Evolutionary conservation across 2,329 filamentous ascomycete species (phyloP).

Genomic region (Aureobasidium sp.): DNA sequence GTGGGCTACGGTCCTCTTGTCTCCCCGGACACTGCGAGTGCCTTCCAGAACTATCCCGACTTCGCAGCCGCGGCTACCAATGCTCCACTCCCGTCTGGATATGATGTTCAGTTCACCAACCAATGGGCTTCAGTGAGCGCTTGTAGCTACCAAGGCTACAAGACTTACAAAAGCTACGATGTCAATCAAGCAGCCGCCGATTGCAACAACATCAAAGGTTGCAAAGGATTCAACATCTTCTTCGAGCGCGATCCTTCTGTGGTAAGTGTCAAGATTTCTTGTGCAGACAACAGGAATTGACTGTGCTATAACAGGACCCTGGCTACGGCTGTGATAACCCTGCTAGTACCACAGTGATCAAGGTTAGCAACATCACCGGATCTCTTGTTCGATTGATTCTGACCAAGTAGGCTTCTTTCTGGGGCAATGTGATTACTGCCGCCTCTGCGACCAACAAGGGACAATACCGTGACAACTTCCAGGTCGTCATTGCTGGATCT

Average conservation of each 20-base stretch:
- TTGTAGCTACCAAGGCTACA: conserved; percentile 24
- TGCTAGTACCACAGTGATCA: conserved; percentile 27
- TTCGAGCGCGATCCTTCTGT: conserved; percentile 30
- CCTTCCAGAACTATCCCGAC: neutral
- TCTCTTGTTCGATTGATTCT: neutral
- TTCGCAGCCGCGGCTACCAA: neutral
- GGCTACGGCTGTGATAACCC: conserved; percentile 30
- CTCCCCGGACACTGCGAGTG: neutral
- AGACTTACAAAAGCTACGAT: conserved; percentile 27
- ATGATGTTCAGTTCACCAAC: neutral
- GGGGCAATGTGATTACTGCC: conserved; percentile 25
- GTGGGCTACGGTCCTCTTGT: neutral
- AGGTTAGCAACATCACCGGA: conserved; percentile 7
- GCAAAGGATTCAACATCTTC: conserved; percentile 32
- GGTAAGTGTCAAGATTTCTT: neutral
- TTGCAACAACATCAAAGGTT: conserved; percentile 26
- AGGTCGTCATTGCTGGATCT: conserved; percentile 37
- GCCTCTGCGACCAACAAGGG: conserved; percentile 30
- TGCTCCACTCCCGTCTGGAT: neutral
- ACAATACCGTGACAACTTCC: conserved; percentile 29
- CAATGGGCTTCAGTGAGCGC: conserved; percentile 7
- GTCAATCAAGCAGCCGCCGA: conserved; percentile 23
- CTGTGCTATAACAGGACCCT: conserved; percentile 22
- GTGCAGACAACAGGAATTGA: neutral
- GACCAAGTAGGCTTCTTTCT: conserved; percentile 25